phyloP scores from a whole-genome alignment of 2,329 filamentous ascomycete genomes.

The Mycosphaerella sp. region DNA sequence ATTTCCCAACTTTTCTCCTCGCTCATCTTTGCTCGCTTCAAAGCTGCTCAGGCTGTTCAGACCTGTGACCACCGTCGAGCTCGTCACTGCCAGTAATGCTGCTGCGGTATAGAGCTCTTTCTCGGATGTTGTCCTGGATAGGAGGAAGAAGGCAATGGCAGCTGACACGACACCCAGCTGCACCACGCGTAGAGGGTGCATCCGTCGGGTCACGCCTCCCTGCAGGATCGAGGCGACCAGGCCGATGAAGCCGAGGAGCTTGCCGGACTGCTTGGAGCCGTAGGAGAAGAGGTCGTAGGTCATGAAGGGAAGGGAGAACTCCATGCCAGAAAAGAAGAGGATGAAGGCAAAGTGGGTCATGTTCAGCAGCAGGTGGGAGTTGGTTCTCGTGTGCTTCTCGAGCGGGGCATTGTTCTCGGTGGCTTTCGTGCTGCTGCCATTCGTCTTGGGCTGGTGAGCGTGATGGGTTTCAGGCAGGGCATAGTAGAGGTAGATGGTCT shows the following conservation, averaged over 20 bases:
- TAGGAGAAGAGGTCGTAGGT: constrained; percentile 91
- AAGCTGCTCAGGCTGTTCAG: constrained; percentile 89
- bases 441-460: constrained; percentile 31
- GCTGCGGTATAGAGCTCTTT: constrained; percentile 72
- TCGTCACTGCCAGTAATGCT: constrained; percentile 78
- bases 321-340: constrained; percentile 96
- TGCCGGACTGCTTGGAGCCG: constrained; percentile 70
- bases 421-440: constrained; percentile 13
- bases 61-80: constrained; percentile 88
- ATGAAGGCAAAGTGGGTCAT: constrained; percentile 83
- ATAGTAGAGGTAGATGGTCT: constrained; percentile 82
- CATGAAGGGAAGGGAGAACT: constrained; percentile 96
- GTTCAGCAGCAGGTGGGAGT: constrained; percentile 78
- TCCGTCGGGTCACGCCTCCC: constrained; percentile 78
- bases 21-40: constrained; percentile 71
- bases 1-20: constrained; percentile 79
- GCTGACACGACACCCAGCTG: constrained; percentile 72
- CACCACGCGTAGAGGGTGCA: constrained; percentile 74
- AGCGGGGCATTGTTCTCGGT: constrained; percentile 26
- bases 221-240: constrained; percentile 88
- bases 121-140: constrained; percentile 63
- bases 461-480: constrained; percentile 76
- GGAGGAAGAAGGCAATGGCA: constrained; percentile 70
- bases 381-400: constrained; percentile 53
- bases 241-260: constrained; percentile 82